Conservation (phyloP, 1,284 basidiomycete genomes). For the Cryptococcus sp. region DNA sequence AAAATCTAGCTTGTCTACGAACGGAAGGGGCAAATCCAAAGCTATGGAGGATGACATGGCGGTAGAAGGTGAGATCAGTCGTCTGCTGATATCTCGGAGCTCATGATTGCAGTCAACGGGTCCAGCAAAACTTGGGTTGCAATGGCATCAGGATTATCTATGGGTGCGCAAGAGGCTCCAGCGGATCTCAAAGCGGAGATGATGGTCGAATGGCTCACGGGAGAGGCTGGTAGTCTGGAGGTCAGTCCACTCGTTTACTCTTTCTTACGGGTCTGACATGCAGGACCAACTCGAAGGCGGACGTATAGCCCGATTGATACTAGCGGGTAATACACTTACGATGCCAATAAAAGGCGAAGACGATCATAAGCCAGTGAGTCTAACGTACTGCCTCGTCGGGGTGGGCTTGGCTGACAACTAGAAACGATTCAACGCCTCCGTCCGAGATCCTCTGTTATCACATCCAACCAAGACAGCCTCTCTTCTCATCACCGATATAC, state of each 20-base stretch:
- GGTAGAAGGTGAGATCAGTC: constrained; percentile 21
- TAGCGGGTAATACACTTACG: constrained; percentile 80
- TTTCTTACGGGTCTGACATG: neutral
- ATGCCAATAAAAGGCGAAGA: constrained; percentile 54
- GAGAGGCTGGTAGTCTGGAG: constrained; percentile 67
- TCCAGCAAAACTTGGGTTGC: constrained; percentile 65
- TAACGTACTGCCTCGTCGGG: neutral
- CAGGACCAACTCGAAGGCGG: constrained; percentile 62
- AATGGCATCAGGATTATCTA: constrained; percentile 76
- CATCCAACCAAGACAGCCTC: constrained; percentile 71
- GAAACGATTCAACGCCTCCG: constrained; percentile 48
- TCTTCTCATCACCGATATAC: constrained; percentile 63
- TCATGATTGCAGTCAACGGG: constrained; percentile 38
- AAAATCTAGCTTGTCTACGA: constrained; percentile 32
- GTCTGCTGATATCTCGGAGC: neutral
- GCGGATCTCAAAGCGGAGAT: constrained; percentile 71
- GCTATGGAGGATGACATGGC: constrained; percentile 34
- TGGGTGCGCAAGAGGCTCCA: constrained; percentile 54
- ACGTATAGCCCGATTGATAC: constrained; percentile 72
- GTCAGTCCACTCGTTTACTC: constrained; percentile 43
- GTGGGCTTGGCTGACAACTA: constrained; percentile 14
- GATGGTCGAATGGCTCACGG: constrained; percentile 79
- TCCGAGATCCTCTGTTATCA: constrained; percentile 56
- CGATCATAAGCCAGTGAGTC: constrained; percentile 56
- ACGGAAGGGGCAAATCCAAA: constrained; percentile 45